Conservation (phyloP, 768 basidiomycete species). For the Lactifluus piperatus region DNA sequence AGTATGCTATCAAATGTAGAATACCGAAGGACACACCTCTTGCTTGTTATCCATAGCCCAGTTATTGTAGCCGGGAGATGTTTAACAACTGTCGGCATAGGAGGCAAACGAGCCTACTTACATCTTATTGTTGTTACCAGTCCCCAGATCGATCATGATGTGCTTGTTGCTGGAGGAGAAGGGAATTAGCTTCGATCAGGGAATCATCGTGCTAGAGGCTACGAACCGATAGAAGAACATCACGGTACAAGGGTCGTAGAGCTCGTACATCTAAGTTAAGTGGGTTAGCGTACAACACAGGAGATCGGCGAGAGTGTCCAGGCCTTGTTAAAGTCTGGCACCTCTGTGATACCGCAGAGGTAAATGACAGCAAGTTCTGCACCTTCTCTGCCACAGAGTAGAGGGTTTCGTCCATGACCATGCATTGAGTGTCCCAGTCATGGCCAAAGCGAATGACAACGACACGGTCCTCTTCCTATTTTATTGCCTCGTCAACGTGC, state of each 20-base stretch:
- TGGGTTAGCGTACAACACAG: neutral
- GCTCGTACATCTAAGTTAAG: conserved; percentile 81
- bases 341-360: conserved; percentile 88
- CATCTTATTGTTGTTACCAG: conserved; percentile 99
- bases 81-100: neutral
- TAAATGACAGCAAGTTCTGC: conserved; percentile 98
- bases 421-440: conserved; percentile 90
- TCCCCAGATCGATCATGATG: conserved; percentile 99
- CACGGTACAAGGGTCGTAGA: conserved; percentile 94
- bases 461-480: conserved; percentile 93
- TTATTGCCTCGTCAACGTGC: conserved; percentile 99
- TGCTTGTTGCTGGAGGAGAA: conserved; percentile 74
- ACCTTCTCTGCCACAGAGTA: conserved; percentile 91
- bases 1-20: neutral
- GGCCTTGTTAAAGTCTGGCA: conserved; percentile 98
- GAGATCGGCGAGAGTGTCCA: conserved; percentile 13
- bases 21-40: conserved; percentile 50
- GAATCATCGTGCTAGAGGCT: neutral
- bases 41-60: conserved; percentile 99
- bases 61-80: conserved; percentile 46
- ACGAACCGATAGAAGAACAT: conserved; percentile 95
- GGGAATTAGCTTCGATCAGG: neutral
- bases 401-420: conserved; percentile 98
- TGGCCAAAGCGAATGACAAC: conserved; percentile 94
- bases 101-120: conserved; percentile 32